Percentiles rank a stretch among this genome's conserved stretches.
Evolutionary conservation across 768 basidiomycete species (phyloP).

Genomic region (Dacryopinax primogenitus): DNA sequence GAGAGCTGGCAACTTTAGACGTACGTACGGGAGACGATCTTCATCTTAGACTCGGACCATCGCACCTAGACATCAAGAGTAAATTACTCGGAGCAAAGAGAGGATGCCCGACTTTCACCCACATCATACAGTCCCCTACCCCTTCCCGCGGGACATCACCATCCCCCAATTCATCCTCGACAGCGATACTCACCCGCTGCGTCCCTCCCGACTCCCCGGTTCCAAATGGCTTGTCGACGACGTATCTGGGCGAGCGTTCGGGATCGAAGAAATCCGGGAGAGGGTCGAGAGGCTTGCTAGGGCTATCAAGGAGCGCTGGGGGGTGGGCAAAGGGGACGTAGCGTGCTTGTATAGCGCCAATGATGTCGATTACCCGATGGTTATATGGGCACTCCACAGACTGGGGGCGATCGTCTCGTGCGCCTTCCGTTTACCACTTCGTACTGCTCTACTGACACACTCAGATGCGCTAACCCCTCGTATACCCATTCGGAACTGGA

Average conservation of each 20-base stretch:
- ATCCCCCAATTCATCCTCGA: constrained; percentile 22
- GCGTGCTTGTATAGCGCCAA: constrained; percentile 15
- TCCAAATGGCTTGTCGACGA: constrained; percentile 18
- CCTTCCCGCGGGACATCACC: constrained; percentile 17
- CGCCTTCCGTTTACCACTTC: not conserved
- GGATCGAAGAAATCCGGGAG: constrained; percentile 15
- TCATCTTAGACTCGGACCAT: too few relatives aligned
- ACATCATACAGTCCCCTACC: not conserved
- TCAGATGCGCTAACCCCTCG: constrained; percentile 18
- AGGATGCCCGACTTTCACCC: constrained; percentile 9
- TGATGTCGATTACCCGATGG: constrained; percentile 18
- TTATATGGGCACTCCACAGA: constrained; percentile 19
- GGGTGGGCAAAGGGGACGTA: constrained; percentile 16
- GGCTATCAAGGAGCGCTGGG: constrained; percentile 13
- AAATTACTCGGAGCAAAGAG: too few relatives aligned
- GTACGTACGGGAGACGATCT: too few relatives aligned
- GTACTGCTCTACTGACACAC: not conserved
- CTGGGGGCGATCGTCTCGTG: constrained; percentile 19
- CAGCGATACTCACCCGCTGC: constrained; percentile 15
- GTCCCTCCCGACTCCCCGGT: constrained; percentile 12
- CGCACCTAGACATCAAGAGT: not conserved
- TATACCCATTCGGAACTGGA: constrained; percentile 19
- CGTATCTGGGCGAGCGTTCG: constrained; percentile 3
- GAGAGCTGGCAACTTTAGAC: not conserved
- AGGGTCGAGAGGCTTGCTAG: constrained; percentile 19